These are phyloP conservation scores for Penicillium herquei DNA, from an alignment of 495 filamentous ascomycete genomes.

Conservation along the genomic window DNA sequence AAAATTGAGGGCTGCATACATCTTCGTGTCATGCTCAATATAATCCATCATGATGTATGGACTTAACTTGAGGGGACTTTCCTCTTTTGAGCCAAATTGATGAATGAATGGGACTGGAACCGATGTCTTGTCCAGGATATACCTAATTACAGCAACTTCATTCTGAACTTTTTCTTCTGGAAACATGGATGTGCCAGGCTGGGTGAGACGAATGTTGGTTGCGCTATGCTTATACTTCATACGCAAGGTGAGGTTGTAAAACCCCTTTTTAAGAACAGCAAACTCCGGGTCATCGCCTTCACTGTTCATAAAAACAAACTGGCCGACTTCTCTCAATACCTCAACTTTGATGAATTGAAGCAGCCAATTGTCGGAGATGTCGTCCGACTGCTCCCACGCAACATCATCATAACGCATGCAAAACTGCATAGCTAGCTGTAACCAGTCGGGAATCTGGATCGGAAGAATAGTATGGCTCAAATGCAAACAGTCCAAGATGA, in stretches of 20 bases:
- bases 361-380: constrained; percentile 12
- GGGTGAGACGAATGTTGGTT: constrained; percentile 10
- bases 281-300: constrained; percentile 5
- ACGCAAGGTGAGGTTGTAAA: constrained; percentile 11
- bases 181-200: constrained; percentile 20
- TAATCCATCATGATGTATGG: constrained; percentile 43
- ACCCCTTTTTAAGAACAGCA: constrained; percentile 8
- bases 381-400: constrained; percentile 12
- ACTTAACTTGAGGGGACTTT: constrained; percentile 25
- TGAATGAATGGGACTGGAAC: constrained; percentile 37
- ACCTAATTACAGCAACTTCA: constrained; percentile 47
- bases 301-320: constrained; percentile 8
- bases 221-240: constrained; percentile 11
- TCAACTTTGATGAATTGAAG: constrained; percentile 6
- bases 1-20: constrained; percentile 29
- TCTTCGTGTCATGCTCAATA: constrained; percentile 27
- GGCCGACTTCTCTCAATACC: neutral
- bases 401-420: neutral
- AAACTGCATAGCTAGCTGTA: no score
- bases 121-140: constrained; percentile 33
- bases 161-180: constrained; percentile 35
- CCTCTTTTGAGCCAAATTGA: constrained; percentile 26
- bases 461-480: no score
- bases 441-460: no score
- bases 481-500: no score